Conservation (phyloP, 164 flowering plant species). For the Stephania yunnanensis region DNA sequence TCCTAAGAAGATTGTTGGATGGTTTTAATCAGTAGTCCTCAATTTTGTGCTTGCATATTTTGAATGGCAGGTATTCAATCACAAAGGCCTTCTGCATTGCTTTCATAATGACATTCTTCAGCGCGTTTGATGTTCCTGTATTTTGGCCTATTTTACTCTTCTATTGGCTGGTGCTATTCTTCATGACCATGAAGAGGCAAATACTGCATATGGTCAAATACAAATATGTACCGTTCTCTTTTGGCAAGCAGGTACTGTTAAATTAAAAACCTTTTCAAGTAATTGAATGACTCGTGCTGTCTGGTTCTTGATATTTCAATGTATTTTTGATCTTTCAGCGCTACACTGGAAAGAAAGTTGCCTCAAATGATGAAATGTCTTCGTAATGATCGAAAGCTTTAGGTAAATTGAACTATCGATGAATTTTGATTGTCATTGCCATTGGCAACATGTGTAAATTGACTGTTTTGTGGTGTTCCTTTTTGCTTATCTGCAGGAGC, state of each 20-base stretch:
- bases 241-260: constrained; percentile 64
- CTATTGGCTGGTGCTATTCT: constrained; percentile 72
- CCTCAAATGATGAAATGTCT: constrained; percentile 13
- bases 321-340: constrained; percentile 20
- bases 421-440: neutral
- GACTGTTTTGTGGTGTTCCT: neutral
- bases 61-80: constrained; percentile 54
- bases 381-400: constrained; percentile 17
- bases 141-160: constrained; percentile 88
- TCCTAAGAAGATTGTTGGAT: neutral
- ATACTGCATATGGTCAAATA: constrained; percentile 80
- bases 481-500: constrained; percentile 7
- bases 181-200: constrained; percentile 76
- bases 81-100: constrained; percentile 75
- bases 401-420: constrained; percentile 10
- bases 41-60: neutral
- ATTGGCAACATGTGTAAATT: neutral
- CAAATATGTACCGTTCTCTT: constrained; percentile 74
- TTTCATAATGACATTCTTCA: constrained; percentile 71
- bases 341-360: constrained; percentile 26
- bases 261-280: neutral
- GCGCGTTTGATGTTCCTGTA: constrained; percentile 76
- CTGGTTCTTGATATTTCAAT: neutral
- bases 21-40: neutral
- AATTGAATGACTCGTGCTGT: neutral